Percentiles rank a stretch among this genome's conserved stretches.
phyloP scores from a whole-genome alignment of 2,329 filamentous ascomycete genomes.

The Botrytis medusae region DNA sequence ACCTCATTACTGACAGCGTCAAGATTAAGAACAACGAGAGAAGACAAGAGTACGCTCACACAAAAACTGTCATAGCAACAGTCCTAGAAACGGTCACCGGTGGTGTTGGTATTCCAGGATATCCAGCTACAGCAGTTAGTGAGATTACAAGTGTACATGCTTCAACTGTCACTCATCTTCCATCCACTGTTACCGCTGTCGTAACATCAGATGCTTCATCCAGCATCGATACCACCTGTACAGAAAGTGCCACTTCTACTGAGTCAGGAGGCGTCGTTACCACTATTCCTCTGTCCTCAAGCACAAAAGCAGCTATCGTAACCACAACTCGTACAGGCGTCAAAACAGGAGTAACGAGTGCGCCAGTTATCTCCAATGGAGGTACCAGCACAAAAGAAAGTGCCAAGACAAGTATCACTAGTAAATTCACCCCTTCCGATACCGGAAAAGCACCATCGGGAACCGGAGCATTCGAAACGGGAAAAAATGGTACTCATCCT shows the following conservation, averaged over 20 bases:
- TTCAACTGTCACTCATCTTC: not conserved
- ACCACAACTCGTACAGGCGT: not conserved
- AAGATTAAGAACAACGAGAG: not conserved
- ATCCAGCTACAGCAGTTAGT: conserved; percentile 1
- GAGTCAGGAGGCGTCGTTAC: not conserved
- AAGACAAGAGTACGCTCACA: conserved; percentile 7
- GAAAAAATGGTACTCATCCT: not conserved
- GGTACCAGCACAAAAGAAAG: not conserved
- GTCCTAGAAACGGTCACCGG: conserved; percentile 5
- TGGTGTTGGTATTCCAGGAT: conserved; percentile 3
- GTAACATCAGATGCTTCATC: not conserved
- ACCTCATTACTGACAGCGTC: not conserved
- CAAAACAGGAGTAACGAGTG: not conserved
- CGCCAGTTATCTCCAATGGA: not conserved
- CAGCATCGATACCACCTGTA: not conserved
- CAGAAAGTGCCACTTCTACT: not conserved
- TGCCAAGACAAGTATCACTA: not conserved
- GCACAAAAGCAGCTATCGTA: not conserved
- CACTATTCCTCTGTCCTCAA: not conserved
- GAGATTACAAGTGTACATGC: not conserved
- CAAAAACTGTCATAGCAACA: not conserved
- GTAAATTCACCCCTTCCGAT: not conserved
- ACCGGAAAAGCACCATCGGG: not conserved
- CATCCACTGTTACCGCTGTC: not conserved
- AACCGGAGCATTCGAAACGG: not conserved